Conservation (phyloP, 306 rosid genomes). For the Comarum palustre region DNA sequence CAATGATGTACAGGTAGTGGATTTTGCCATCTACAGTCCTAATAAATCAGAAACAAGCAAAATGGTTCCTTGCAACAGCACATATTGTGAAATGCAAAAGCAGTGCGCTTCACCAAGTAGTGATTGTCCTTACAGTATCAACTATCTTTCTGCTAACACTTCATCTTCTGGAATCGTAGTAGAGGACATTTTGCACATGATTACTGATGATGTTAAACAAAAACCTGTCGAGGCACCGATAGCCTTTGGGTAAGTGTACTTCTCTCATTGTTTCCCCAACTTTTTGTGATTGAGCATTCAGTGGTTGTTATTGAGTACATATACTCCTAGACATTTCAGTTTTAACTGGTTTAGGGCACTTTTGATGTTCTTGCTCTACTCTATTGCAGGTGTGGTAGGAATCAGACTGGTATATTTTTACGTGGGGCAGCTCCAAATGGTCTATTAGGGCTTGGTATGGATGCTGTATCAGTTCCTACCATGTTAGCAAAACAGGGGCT, state of each 20-base stretch:
- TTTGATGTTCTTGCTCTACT: constrained; percentile 19
- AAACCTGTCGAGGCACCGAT: constrained; percentile 38
- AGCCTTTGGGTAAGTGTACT: constrained; percentile 69
- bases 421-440: constrained; percentile 80
- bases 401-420: constrained; percentile 70
- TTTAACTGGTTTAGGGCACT: neutral
- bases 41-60: constrained; percentile 61
- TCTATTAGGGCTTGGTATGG: constrained; percentile 81
- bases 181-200: constrained; percentile 75
- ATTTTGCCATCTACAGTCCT: constrained; percentile 60
- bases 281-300: neutral
- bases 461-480: constrained; percentile 66
- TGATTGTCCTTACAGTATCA: constrained; percentile 51
- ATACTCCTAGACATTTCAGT: neutral
- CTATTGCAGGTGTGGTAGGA: constrained; percentile 76
- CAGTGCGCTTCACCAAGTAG: constrained; percentile 50
- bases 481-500: constrained; percentile 59
- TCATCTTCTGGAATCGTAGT: constrained; percentile 71
- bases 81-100: constrained; percentile 39
- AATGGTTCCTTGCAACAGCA: constrained; percentile 57
- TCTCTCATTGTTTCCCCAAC: constrained; percentile 13
- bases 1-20: constrained; percentile 27
- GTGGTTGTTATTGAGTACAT: neutral
- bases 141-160: constrained; percentile 56
- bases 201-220: constrained; percentile 44